A percentile compares a stretch with the other conserved stretches of the same genome.
Conservation (phyloP, 2,329 filamentous ascomycete genomes). For the Chrysosporium keratinophilum region DNA sequence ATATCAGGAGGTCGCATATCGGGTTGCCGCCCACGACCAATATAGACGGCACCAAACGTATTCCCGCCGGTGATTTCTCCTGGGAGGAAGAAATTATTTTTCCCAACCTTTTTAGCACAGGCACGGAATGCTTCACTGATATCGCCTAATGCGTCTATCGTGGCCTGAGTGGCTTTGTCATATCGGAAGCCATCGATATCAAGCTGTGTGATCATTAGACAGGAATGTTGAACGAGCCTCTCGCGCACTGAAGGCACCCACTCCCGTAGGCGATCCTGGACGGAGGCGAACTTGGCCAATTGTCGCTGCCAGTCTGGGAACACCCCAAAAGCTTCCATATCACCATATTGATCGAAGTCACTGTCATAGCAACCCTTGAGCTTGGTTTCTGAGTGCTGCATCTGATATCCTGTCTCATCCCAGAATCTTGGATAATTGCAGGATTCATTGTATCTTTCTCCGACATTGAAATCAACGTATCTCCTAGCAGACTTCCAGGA, state of each 20-base stretch:
- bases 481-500: conserved; percentile 45
- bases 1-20: conserved; percentile 42
- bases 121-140: conserved; percentile 48
- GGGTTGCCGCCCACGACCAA: conserved; percentile 53
- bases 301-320: conserved; percentile 55
- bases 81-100: conserved; percentile 54
- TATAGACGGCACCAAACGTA: conserved; percentile 49
- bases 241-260: conserved; percentile 50
- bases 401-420: conserved; percentile 46
- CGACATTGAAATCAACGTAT: conserved; percentile 50
- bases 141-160: conserved; percentile 50
- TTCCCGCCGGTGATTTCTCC: conserved; percentile 56
- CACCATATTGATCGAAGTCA: conserved; percentile 56
- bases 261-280: conserved; percentile 56
- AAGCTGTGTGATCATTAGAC: conserved; percentile 52
- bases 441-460: conserved; percentile 44
- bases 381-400: conserved; percentile 39
- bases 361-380: conserved; percentile 51
- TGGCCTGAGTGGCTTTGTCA: conserved; percentile 56
- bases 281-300: conserved; percentile 55
- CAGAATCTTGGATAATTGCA: conserved; percentile 54
- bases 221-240: conserved; percentile 52
- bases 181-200: conserved; percentile 58
- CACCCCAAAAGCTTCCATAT: conserved; percentile 53
- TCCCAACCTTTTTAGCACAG: conserved; percentile 48